phyloP scores from a whole-genome alignment of 257 asterid genomes.

The Mentha longifolia region DNA sequence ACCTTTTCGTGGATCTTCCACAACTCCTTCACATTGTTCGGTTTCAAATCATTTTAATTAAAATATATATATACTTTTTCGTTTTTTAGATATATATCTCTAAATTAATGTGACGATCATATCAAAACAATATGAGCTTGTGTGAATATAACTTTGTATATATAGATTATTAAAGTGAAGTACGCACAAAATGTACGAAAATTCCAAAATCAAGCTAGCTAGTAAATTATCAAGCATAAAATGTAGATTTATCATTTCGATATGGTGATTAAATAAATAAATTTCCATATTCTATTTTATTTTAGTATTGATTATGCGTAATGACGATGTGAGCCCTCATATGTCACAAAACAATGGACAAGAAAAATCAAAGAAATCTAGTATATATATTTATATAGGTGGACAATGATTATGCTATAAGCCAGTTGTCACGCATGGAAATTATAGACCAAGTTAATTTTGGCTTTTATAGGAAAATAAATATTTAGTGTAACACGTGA shows the following conservation, averaged over 20 bases:
- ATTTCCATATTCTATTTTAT: not conserved
- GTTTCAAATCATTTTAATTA: not conserved
- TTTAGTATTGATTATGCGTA: not conserved
- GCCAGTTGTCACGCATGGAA: slow-evolving; percentile 44
- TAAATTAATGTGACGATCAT: not conserved
- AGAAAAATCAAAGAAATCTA: slow-evolving; percentile 12
- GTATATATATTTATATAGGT: slow-evolving; percentile 26
- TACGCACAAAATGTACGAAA: not conserved
- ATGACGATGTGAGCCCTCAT: slow-evolving; percentile 1
- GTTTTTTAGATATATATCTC: too few relatives aligned
- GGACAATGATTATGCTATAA: slow-evolving; percentile 34
- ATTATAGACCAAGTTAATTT: slow-evolving; percentile 1
- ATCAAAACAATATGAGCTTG: not conserved
- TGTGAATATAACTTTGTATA: not conserved
- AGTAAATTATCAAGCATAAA: not conserved
- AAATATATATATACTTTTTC: too few relatives aligned
- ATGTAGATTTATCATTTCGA: not conserved
- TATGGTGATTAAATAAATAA: too few relatives aligned
- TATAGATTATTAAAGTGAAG: not conserved
- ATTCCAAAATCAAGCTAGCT: not conserved
- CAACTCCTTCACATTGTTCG: slow-evolving; percentile 19
- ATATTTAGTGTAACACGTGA: slow-evolving; percentile 42
- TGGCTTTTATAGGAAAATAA: slow-evolving; percentile 9
- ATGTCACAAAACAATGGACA: slow-evolving; percentile 23
- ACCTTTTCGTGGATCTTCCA: slow-evolving; percentile 31